These are phyloP conservation scores for Sarocladium oryzae DNA, from an alignment of 2,329 filamentous ascomycete species.

Conservation along the genomic window DNA sequence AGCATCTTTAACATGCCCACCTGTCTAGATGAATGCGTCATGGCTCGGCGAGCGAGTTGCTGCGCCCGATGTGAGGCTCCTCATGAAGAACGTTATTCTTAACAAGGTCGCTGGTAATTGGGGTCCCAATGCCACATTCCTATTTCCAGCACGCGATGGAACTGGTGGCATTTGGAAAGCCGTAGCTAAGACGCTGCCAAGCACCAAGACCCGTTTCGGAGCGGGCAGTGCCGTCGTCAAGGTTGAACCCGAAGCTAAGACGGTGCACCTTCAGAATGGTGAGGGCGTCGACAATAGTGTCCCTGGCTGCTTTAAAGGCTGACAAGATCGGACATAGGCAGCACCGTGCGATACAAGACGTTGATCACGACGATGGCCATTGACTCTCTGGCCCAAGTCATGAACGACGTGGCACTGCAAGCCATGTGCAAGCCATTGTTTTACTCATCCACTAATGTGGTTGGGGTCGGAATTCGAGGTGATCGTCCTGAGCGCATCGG, in stretches of 20 bases:
- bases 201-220: constrained; percentile 78
- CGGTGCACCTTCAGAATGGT: constrained; percentile 68
- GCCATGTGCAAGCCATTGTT: constrained; percentile 47
- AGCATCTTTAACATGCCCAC: background rate
- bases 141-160: constrained; percentile 82
- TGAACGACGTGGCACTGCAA: constrained; percentile 4
- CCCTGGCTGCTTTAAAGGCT: too few species aligned
- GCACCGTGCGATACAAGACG: constrained; percentile 76
- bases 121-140: constrained; percentile 91
- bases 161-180: constrained; percentile 95
- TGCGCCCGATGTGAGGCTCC: constrained; percentile 80
- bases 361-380: constrained; percentile 88
- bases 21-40: constrained; percentile 77
- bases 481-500: constrained; percentile 89
- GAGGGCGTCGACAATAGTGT: too few species aligned
- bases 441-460: constrained; percentile 95
- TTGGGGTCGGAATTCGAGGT: constrained; percentile 91
- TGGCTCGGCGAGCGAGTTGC: constrained; percentile 95
- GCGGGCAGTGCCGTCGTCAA: constrained; percentile 69
- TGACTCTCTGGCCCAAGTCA: constrained; percentile 63
- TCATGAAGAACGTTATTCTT: constrained; percentile 81
- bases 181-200: constrained; percentile 77
- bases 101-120: constrained; percentile 87
- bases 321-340: constrained; percentile 25
- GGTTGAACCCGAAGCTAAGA: constrained; percentile 73